phyloP scores from a whole-genome alignment of 257 asterid species.

The Plantago ovata region DNA sequence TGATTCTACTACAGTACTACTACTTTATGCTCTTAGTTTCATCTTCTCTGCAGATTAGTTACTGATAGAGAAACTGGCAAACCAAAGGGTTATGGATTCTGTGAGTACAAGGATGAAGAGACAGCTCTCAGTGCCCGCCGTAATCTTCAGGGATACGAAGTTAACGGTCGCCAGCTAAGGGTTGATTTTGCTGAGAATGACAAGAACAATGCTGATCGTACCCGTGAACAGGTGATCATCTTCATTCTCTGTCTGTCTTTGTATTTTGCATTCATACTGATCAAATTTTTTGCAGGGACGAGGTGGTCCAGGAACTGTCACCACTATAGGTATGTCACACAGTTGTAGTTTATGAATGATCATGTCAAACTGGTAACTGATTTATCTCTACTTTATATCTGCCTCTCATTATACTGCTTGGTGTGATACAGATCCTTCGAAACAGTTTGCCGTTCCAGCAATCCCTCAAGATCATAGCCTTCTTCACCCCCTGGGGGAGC shows the following conservation, averaged over 20 bases:
- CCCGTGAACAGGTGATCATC: conserved; percentile 76
- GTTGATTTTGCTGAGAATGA: conserved; percentile 97
- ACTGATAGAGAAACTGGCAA: conserved; percentile 95
- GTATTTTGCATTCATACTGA: no score
- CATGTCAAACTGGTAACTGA: no score
- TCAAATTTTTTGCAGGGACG: conserved; percentile 63
- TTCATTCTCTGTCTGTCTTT: no score
- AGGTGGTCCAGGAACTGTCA: conserved; percentile 75
- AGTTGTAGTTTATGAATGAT: conserved; percentile 5
- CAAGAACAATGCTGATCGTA: conserved; percentile 63
- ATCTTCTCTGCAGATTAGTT: conserved; percentile 55
- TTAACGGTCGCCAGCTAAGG: conserved; percentile 91
- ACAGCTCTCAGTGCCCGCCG: conserved; percentile 96
- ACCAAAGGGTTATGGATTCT: conserved; percentile 95
- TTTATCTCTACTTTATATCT: no score
- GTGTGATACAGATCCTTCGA: conserved; percentile 49
- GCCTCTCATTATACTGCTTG: neutral
- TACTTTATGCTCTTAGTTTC: neutral
- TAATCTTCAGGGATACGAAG: conserved; percentile 85
- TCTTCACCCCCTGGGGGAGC: conserved; percentile 78
- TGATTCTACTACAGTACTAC: no score
- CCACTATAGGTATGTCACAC: conserved; percentile 54
- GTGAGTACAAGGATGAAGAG: conserved; percentile 97
- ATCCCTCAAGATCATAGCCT: conserved; percentile 45
- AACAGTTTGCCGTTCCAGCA: conserved; percentile 59